These are phyloP conservation scores for Sicyos baderoa DNA, from an alignment of 306 rosid genomes.

Conservation along the genomic window DNA sequence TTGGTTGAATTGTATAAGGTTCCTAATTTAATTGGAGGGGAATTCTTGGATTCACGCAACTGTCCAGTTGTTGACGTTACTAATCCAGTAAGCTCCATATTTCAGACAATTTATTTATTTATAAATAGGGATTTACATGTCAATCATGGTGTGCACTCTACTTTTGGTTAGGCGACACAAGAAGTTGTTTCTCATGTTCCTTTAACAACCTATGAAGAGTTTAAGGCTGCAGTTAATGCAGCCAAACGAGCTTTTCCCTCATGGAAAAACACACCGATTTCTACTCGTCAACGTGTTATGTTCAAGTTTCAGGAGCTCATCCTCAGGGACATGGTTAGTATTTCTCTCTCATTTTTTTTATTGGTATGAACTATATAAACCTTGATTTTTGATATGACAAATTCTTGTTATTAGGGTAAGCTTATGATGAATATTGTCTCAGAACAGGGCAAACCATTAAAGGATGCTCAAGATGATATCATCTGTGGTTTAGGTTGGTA, in stretches of 20 bases:
- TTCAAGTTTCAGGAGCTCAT: constrained; percentile 68
- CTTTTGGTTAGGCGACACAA: constrained; percentile 60
- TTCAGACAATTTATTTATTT: constrained; percentile 17
- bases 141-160: constrained; percentile 18
- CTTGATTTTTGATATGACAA: constrained; percentile 16
- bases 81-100: constrained; percentile 52
- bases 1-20: constrained; percentile 47
- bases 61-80: constrained; percentile 39
- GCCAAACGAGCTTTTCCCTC: constrained; percentile 66
- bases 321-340: constrained; percentile 58
- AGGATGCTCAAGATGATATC: constrained; percentile 56
- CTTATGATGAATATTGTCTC: constrained; percentile 46
- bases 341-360: not conserved
- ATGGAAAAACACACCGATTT: constrained; percentile 56
- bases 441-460: constrained; percentile 61
- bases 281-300: constrained; percentile 54
- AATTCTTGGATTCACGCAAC: constrained; percentile 43
- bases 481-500: constrained; percentile 63
- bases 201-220: constrained; percentile 54
- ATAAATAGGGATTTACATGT: constrained; percentile 7
- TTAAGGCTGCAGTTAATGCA: constrained; percentile 60
- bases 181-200: constrained; percentile 73
- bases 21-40: constrained; percentile 66
- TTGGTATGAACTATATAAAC: constrained; percentile 1
- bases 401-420: constrained; percentile 44